A percentile compares a stretch with the other conserved stretches of the same genome.
phyloP scores from a whole-genome alignment of 768 basidiomycete species.

The Boletus vinaceobasis region DNA sequence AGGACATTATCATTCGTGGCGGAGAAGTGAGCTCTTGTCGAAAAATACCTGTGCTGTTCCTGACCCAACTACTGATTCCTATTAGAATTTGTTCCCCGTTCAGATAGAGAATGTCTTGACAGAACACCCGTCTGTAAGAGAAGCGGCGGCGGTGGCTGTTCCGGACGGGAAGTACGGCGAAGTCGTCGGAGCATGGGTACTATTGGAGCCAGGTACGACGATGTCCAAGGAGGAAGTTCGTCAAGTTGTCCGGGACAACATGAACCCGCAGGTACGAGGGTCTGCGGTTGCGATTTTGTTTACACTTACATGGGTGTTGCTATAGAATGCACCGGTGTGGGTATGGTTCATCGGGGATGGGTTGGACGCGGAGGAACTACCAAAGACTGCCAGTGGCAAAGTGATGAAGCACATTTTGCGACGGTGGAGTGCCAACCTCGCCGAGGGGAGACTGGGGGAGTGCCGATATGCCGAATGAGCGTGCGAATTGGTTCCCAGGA shows the following conservation, averaged over 20 bases:
- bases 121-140: slow-evolving; percentile 52
- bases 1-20: slow-evolving; percentile 85
- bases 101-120: slow-evolving; percentile 78
- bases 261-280: slow-evolving; percentile 74
- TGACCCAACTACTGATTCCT: neutral
- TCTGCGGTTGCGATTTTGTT: neutral
- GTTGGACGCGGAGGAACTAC: slow-evolving; percentile 52
- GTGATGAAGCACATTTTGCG: slow-evolving; percentile 79
- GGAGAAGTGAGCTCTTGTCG: slow-evolving; percentile 55
- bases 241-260: slow-evolving; percentile 47
- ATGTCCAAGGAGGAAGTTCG: slow-evolving; percentile 54
- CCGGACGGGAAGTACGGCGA: slow-evolving; percentile 69
- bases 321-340: slow-evolving; percentile 75
- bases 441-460: slow-evolving; percentile 41
- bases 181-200: slow-evolving; percentile 78
- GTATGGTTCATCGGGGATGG: slow-evolving; percentile 81
- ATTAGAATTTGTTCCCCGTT: slow-evolving; percentile 78
- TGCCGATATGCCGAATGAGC: slow-evolving; percentile 7
- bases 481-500: slow-evolving; percentile 10
- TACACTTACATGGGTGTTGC: slow-evolving; percentile 1
- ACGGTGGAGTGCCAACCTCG: slow-evolving; percentile 60
- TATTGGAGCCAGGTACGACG: slow-evolving; percentile 38
- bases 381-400: slow-evolving; percentile 87
- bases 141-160: slow-evolving; percentile 73
- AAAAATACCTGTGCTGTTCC: neutral